phyloP scores from a whole-genome alignment of 306 rosid species.

The Lupinus albus region DNA sequence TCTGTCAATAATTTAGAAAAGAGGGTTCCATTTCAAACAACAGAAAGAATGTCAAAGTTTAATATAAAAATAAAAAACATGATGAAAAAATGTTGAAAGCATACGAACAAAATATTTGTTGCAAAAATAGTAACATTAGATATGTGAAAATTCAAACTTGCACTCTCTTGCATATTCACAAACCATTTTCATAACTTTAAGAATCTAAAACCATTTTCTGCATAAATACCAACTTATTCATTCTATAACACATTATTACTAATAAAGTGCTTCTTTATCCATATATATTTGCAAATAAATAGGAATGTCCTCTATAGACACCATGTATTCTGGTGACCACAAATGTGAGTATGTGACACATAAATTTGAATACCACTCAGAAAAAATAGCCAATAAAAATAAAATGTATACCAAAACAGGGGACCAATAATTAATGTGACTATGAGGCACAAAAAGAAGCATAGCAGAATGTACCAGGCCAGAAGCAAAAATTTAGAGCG shows the following conservation, averaged over 20 bases:
- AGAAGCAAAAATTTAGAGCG: constrained; percentile 93
- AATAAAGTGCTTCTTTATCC: constrained; percentile 10
- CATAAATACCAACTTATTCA: constrained; percentile 11
- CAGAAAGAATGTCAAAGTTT: constrained; percentile 20
- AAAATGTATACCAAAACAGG: constrained; percentile 24
- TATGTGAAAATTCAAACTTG: constrained; percentile 21
- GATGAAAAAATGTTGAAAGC: constrained; percentile 13
- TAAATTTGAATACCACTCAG: neutral
- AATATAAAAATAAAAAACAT: neutral
- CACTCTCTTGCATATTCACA: constrained; percentile 30
- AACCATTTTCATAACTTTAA: constrained; percentile 4
- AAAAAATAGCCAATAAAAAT: neutral
- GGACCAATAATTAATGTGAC: constrained; percentile 1
- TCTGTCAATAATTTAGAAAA: constrained; percentile 48
- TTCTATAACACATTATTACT: no score
- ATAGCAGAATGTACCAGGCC: constrained; percentile 67
- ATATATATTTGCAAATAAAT: neutral
- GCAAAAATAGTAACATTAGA: neutral
- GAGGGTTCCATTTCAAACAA: constrained; percentile 21
- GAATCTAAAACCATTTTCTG: neutral
- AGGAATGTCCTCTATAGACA: constrained; percentile 2
- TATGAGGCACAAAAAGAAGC: neutral
- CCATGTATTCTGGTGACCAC: neutral
- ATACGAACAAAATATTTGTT: neutral
- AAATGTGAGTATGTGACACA: neutral